Evolutionary conservation across 1,139 yeast species (phyloP).

Genomic region (Zygoascus meyerae): DNA sequence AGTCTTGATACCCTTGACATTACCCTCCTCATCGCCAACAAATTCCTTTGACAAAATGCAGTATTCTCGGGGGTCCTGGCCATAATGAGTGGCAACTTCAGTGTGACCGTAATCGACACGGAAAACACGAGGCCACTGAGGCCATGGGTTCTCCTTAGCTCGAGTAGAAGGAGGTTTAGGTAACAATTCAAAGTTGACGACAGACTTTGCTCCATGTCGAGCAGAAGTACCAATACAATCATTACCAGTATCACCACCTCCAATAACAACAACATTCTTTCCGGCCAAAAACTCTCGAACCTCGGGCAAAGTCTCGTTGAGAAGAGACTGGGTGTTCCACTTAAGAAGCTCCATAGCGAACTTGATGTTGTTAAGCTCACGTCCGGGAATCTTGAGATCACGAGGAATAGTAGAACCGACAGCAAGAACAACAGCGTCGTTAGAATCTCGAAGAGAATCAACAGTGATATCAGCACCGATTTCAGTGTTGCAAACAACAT

Average conservation of each 20-base stretch:
- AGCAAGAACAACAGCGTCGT: conserved; percentile 87
- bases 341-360: conserved; percentile 92
- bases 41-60: conserved; percentile 93
- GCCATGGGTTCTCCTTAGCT: conserved; percentile 98
- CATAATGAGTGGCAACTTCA: conserved; percentile 90
- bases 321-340: conserved; percentile 82
- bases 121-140: conserved; percentile 98
- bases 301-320: conserved; percentile 74
- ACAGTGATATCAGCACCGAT: conserved; percentile 75
- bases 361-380: conserved; percentile 82
- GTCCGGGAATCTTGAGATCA: conserved; percentile 90
- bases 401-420: conserved; percentile 96
- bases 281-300: conserved; percentile 69
- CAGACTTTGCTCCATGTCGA: conserved; percentile 96
- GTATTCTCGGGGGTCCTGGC: conserved; percentile 96
- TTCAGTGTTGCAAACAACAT: conserved; percentile 67
- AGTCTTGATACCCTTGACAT: conserved; percentile 86
- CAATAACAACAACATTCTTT: conserved; percentile 90
- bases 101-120: conserved; percentile 97
- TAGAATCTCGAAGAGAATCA: conserved; percentile 54
- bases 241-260: conserved; percentile 99
- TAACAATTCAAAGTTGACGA: conserved; percentile 85
- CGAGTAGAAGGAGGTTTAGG: conserved; percentile 87
- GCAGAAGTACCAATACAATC: conserved; percentile 98
- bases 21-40: conserved; percentile 89